phyloP scores from a whole-genome alignment of 78 protist species.

The Dictyostelium discoideum region dicty_2.7 NC_007088.5:1821501-1822000 shows the following conservation, averaged over 20 bases:
- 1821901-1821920: background rate
- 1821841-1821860: background rate
- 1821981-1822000: no score
- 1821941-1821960: no score
- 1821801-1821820: background rate
- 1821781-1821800: background rate
- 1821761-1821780: background rate
- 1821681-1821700: background rate
- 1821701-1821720: background rate
- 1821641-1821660: background rate
- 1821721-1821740: background rate
- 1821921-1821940: background rate
- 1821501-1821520: background rate
- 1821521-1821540: background rate
- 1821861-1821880: background rate
- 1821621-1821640: background rate
- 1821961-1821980: no score
- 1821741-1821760: background rate
- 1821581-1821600: background rate
- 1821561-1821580: background rate
- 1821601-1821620: no score
- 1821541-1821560: constrained; percentile 1
- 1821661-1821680: background rate
- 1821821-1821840: background rate
- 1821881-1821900: no score